These are phyloP conservation scores for Tylopilus sp. DNA, from an alignment of 768 basidiomycete species.

Conservation along the genomic window DNA sequence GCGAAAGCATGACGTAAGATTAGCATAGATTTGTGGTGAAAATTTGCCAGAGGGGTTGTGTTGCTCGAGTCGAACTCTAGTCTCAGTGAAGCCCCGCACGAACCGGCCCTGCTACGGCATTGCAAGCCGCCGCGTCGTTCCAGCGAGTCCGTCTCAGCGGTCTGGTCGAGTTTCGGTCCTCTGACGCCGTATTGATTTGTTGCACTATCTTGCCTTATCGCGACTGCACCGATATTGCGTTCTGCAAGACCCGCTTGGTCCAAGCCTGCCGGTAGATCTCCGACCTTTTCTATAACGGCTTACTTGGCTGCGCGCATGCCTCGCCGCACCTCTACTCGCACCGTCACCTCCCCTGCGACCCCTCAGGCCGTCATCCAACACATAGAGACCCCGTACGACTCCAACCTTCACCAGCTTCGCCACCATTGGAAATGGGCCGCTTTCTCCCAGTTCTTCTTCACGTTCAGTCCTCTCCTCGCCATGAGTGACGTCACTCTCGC, in stretches of 20 bases:
- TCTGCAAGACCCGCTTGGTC: slow-evolving; percentile 18
- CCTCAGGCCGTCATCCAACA: slow-evolving; percentile 27
- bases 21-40: slow-evolving; percentile 15
- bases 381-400: slow-evolving; percentile 28
- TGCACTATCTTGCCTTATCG: slow-evolving; percentile 22
- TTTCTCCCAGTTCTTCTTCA: slow-evolving; percentile 86
- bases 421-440: slow-evolving; percentile 92
- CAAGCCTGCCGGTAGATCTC: slow-evolving; percentile 32
- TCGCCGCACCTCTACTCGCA: slow-evolving; percentile 49
- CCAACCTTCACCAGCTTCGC: slow-evolving; percentile 55
- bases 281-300: slow-evolving; percentile 36
- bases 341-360: slow-evolving; percentile 31
- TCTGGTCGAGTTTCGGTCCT: slow-evolving; percentile 9
- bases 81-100: neutral
- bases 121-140: slow-evolving; percentile 9
- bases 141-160: slow-evolving; percentile 9
- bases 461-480: slow-evolving; percentile 71
- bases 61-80: slow-evolving; percentile 5
- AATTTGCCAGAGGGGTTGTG: slow-evolving; percentile 4
- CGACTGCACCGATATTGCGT: slow-evolving; percentile 15
- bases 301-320: slow-evolving; percentile 47
- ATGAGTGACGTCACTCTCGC: slow-evolving; percentile 66
- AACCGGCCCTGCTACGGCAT: neutral
- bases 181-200: slow-evolving; percentile 17
- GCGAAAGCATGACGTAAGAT: slow-evolving; percentile 23